Evolutionary conservation across 2,329 filamentous ascomycete genomes (phyloP), one percentile per base, ranked within the genome.

Genomic region (Talaromyces sp.): DNA sequence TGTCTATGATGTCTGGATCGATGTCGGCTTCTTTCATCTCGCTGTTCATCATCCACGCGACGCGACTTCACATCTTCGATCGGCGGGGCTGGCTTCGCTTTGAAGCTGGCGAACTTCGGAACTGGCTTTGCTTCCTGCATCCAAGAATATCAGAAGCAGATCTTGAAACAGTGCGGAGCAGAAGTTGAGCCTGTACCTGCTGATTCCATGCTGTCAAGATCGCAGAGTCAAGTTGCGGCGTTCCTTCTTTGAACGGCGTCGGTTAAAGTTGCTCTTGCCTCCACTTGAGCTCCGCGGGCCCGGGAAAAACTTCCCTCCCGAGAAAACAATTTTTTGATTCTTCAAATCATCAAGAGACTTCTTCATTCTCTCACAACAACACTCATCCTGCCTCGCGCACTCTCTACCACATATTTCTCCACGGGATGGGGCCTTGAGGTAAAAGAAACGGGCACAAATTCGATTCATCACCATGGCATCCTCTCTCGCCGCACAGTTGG

Each of bases 401-500:
- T 60, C n/a, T 45, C 22, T 21, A 45, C 37, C 51, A 19, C 13
- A 22, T 22, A 8, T 5, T 56, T 17, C 5, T 17, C 11, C 19
- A 45, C 36, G 45, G 40, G 52, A 62, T 60, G 60, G 58, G 36
- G 15, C 17, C 5, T 45, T 56, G 31, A 31, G 15, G 45, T 48
- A 28, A 58, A 13, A 17, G 39, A 39, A n/a, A n/a, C n/a, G 15
- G 19, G 8, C 22, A 25, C 37, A 35, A 13, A 31, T 21, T 51
- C 3, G 21, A 21, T 28, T 36, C 35, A 37, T 59, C 68, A 74
- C 59, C 59, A 96, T 95, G 91, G 82, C 87, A 67, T 90, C 91
- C 61, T 87, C 90, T 70, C 88, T 99, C 66, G 89, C 93, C 76
- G 86, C 90, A 78, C 95, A 99, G 83, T 81, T 99, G 79, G 90